Conservation (phyloP, 1,284 basidiomycete genomes). For the Taiwanofungus camphoratus region DNA sequence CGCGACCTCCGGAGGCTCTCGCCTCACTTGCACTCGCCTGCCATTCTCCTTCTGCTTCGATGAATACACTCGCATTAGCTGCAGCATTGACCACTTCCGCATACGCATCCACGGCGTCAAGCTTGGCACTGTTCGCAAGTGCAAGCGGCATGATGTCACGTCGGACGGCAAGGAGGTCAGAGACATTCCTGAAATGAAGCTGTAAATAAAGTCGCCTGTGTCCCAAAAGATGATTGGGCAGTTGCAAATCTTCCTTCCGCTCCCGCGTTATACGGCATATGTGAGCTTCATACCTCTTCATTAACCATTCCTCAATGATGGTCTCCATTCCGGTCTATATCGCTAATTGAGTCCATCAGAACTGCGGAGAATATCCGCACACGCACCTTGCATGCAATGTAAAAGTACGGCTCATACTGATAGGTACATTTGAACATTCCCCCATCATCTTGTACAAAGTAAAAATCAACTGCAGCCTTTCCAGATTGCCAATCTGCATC, state of each 20-base stretch:
- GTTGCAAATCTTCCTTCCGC: constrained; percentile 89
- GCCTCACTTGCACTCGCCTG: constrained; percentile 43
- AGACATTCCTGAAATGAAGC: constrained; percentile 89
- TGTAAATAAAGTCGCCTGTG: constrained; percentile 86
- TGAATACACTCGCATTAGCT: constrained; percentile 48
- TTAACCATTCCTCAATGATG: constrained; percentile 92
- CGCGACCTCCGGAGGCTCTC: constrained; percentile 35
- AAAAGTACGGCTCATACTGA: constrained; percentile 93
- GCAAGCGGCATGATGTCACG: constrained; percentile 90
- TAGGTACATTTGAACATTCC: constrained; percentile 94
- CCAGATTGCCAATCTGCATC: constrained; percentile 79
- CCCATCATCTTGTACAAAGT: constrained; percentile 97
- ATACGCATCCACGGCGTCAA: constrained; percentile 95
- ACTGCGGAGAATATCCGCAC: background rate
- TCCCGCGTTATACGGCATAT: constrained; percentile 76
- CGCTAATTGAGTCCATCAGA: background rate
- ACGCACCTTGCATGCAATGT: constrained; percentile 83
- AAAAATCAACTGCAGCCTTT: constrained; percentile 91
- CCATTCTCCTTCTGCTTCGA: constrained; percentile 70
- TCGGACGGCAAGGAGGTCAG: constrained; percentile 85
- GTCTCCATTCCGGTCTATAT: constrained; percentile 80
- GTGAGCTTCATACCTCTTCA: constrained; percentile 89
- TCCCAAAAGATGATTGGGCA: constrained; percentile 96
- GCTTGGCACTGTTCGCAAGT: constrained; percentile 86
- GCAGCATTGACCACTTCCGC: constrained; percentile 93